phyloP scores from a whole-genome alignment of 2,329 filamentous ascomycete species.

The Pleomassaria siparia region DNA sequence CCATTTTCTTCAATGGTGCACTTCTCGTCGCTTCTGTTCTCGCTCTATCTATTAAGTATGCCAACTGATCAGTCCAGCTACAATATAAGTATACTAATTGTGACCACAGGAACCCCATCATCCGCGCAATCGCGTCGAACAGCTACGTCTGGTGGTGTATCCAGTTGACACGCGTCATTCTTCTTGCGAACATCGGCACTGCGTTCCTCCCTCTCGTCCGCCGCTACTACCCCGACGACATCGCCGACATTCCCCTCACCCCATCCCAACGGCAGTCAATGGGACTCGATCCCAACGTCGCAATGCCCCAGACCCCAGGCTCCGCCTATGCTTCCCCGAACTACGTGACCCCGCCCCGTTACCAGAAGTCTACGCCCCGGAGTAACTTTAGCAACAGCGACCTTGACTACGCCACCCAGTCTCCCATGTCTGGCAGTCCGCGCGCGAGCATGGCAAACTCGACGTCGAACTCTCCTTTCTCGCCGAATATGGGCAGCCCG shows the following conservation, averaged over 20 bases:
- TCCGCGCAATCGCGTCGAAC: slow-evolving; percentile 38
- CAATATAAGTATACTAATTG: slow-evolving; percentile 5
- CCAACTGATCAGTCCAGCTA: not conserved
- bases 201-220: slow-evolving; percentile 74
- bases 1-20: slow-evolving; percentile 67
- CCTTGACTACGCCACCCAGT: slow-evolving; percentile 46
- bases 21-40: slow-evolving; percentile 55
- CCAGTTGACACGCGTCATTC: slow-evolving; percentile 56
- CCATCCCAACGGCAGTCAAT: slow-evolving; percentile 84
- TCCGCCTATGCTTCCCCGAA: slow-evolving; percentile 52
- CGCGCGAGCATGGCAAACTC: slow-evolving; percentile 28
- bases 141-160: slow-evolving; percentile 45
- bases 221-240: slow-evolving; percentile 62
- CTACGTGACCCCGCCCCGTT: slow-evolving; percentile 85
- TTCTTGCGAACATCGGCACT: slow-evolving; percentile 63
- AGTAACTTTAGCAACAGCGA: slow-evolving; percentile 54
- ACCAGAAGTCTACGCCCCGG: slow-evolving; percentile 72
- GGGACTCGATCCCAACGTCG: slow-evolving; percentile 69
- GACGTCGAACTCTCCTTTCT: slow-evolving; percentile 49
- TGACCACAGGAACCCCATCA: slow-evolving; percentile 38
- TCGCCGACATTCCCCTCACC: slow-evolving; percentile 88
- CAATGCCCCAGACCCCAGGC: slow-evolving; percentile 62
- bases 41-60: slow-evolving; percentile 27
- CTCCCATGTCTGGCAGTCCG: slow-evolving; percentile 62
- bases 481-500: slow-evolving; percentile 54